phyloP scores from a whole-genome alignment of 352 stramenopile species.

The Phytopythium cucurbitacearum region DNA sequence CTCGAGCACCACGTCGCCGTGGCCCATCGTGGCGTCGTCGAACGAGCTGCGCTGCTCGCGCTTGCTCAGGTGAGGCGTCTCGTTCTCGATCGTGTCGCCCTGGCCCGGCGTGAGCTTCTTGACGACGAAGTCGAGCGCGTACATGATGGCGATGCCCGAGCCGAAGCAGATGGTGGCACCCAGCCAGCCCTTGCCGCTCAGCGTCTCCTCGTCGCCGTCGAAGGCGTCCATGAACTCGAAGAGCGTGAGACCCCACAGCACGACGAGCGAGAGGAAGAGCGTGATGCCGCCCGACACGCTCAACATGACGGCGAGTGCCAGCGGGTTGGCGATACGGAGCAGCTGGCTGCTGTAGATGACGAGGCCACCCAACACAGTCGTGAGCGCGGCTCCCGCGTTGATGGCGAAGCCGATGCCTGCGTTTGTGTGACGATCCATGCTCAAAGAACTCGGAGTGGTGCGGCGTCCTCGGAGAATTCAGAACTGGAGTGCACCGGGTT shows the following conservation, averaged over 20 bases:
- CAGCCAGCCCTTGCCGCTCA: constrained; percentile 49
- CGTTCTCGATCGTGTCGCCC: constrained; percentile 11
- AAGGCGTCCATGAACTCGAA: constrained; percentile 26
- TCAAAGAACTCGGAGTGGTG: neutral
- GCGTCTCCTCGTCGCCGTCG: constrained; percentile 16
- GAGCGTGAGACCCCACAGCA: constrained; percentile 48
- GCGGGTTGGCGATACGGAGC: constrained; percentile 46
- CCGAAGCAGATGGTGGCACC: constrained; percentile 84
- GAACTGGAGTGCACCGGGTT: too few relatives aligned
- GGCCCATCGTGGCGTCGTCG: constrained; percentile 4
- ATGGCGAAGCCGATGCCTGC: constrained; percentile 31
- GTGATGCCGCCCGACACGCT: constrained; percentile 63
- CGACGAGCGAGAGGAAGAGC: constrained; percentile 65
- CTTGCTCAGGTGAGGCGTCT: constrained; percentile 3
- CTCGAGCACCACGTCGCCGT: constrained; percentile 19
- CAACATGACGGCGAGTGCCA: constrained; percentile 47
- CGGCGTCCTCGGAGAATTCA: too few relatives aligned
- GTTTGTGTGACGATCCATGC: constrained; percentile 1
- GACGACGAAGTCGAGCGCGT: constrained; percentile 39
- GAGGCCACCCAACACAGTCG: constrained; percentile 48
- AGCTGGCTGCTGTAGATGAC: constrained; percentile 51
- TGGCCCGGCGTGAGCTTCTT: constrained; percentile 29
- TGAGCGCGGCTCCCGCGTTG: constrained; percentile 33
- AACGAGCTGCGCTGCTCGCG: constrained; percentile 11
- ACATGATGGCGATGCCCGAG: constrained; percentile 59